Percentiles rank a stretch among this genome's conserved stretches.
Conservation (phyloP, 83 land plant species). For the Picea engelmannii region DNA sequence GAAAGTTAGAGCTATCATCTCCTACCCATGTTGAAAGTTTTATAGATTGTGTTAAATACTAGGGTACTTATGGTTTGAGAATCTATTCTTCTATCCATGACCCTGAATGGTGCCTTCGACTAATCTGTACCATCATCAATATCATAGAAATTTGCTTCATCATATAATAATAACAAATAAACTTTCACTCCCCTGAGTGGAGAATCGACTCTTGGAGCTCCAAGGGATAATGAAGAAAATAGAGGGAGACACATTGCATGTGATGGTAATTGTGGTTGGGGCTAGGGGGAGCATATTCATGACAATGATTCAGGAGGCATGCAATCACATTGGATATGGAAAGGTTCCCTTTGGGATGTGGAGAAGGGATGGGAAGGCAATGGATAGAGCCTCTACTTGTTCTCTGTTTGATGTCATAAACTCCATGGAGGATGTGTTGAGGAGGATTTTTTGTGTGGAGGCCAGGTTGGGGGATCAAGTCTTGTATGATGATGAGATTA, state of each 20-base stretch:
- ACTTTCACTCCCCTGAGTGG: slow-evolving; percentile 1
- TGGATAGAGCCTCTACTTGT: slow-evolving; percentile 26
- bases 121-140: neutral
- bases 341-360: no score
- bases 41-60: no score
- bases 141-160: neutral
- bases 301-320: no score
- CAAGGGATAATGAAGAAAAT: slow-evolving; percentile 26
- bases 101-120: slow-evolving; percentile 16
- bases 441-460: slow-evolving; percentile 62
- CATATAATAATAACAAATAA: neutral
- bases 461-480: slow-evolving; percentile 61
- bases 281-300: no score
- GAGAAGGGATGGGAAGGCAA: no score
- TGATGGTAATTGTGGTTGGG: no score
- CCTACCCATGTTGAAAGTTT: no score
- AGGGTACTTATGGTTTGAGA: no score
- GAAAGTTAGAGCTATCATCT: no score
- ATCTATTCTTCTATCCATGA: no score
- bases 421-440: slow-evolving; percentile 61
- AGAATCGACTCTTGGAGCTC: slow-evolving; percentile 53
- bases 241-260: no score
- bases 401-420: slow-evolving; percentile 73
- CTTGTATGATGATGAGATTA: slow-evolving; percentile 61
- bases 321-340: no score